Base-by-base conservation (phyloP, 1,284 basidiomycete species). In the Puccinia sorghi region DNA sequence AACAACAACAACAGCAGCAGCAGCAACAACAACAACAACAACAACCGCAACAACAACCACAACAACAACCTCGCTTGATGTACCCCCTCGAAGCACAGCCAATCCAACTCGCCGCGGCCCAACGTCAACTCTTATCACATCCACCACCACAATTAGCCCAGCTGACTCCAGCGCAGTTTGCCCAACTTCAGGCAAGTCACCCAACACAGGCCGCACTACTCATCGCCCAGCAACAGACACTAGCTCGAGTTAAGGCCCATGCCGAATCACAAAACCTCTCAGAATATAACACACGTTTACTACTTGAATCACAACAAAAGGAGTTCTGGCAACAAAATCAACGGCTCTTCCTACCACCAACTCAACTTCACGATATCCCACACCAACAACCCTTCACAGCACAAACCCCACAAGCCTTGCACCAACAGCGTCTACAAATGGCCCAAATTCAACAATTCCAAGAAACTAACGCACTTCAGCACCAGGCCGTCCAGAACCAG, bases 101-200 rank as follows among this genome's bases (percentile, higher is more conserved):
- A 46, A 69, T 69, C 25, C 46, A 46, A 50, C 46, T 69, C 1
- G 20, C 22, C 41, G 46, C 66, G 11, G 41, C 13, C 6, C 66
- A 69, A 50, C 66, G 46, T 15, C 64, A 67, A 25, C 3, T 43
- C 46, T 27, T 69, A 17, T 46, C 66, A 20, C 43, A 37, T 43
- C 32, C 57, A 27, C 57, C 27, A 39, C 63, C 5, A n/a, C 66
- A 69, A 27, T 25, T 52, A 17, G 27, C 8, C 46, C 43, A 50
- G 12, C 20, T 69, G 25, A 50, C 41, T 13, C 66, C 43, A n/a
- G 48, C 63, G 25, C 63, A 66, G 15, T n/a, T 52, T 43, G 37
- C 48, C 54, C 74, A 76, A 54, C 39, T 75, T n/a, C 72, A 75
- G 46, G 25, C 27, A 6, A 41, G 17, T 43, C 46, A 57, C 64